phyloP scores from a whole-genome alignment of 257 asterid species.

The Penstemon davidsonii region DNA sequence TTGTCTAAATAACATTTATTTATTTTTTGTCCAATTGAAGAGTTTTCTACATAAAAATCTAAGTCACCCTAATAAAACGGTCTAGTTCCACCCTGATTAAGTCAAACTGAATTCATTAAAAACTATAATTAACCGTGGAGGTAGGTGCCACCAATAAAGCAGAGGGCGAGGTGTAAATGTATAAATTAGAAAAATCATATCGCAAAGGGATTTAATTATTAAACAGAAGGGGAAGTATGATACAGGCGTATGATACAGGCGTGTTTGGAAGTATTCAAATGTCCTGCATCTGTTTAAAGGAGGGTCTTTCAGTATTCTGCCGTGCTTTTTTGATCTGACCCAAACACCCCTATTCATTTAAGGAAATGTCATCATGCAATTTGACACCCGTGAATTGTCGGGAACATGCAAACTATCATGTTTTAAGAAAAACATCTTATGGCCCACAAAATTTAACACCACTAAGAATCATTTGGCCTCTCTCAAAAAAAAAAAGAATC shows the following conservation, averaged over 20 bases:
- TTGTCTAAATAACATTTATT: too few relatives aligned
- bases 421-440: slow-evolving; percentile 51
- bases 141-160: too few relatives aligned
- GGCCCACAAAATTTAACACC: slow-evolving; percentile 36
- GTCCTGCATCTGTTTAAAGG: slow-evolving; percentile 22
- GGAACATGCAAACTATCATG: slow-evolving; percentile 90
- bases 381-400: slow-evolving; percentile 69
- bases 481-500: too few relatives aligned
- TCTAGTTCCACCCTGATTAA: too few relatives aligned
- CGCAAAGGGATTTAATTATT: not conserved
- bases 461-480: slow-evolving; percentile 31
- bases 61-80: too few relatives aligned
- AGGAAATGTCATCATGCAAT: slow-evolving; percentile 65
- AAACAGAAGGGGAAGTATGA: slow-evolving; percentile 11
- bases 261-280: slow-evolving; percentile 34
- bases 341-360: slow-evolving; percentile 33
- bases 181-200: not conserved
- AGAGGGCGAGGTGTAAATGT: not conserved
- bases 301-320: slow-evolving; percentile 37
- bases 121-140: not conserved
- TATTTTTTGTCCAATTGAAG: too few relatives aligned
- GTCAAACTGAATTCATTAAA: not conserved
- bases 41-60: too few relatives aligned
- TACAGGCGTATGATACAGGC: slow-evolving; percentile 37
- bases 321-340: slow-evolving; percentile 39